Percentiles rank a stretch among this genome's conserved stretches.
Evolutionary conservation across 2,329 filamentous ascomycete genomes (phyloP).

Genomic region (Tympanopsis confertula): DNA sequence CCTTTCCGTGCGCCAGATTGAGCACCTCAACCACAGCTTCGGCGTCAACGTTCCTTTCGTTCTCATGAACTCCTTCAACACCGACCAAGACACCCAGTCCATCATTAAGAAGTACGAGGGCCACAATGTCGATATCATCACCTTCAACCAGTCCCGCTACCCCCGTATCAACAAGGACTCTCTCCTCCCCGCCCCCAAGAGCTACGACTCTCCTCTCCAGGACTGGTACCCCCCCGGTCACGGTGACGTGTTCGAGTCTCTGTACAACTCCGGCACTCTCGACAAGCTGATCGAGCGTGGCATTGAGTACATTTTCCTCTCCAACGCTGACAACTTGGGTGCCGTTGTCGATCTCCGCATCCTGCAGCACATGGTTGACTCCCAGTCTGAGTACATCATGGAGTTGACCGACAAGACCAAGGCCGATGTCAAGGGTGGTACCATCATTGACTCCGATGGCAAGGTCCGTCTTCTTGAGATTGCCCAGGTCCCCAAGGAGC

Average conservation of each 20-base stretch:
- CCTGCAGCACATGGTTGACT: slow-evolving; percentile 98
- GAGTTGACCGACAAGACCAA: slow-evolving; percentile 99
- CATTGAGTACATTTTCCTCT: slow-evolving; percentile 96
- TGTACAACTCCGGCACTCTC: slow-evolving; percentile 97
- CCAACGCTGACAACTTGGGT: slow-evolving; percentile 97
- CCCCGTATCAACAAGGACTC: slow-evolving; percentile 98
- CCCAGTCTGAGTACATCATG: slow-evolving; percentile 97
- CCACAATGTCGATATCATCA: slow-evolving; percentile 98
- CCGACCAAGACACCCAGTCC: slow-evolving; percentile 89
- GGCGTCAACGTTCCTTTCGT: slow-evolving; percentile 94
- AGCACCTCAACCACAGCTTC: slow-evolving; percentile 98
- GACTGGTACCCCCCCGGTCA: slow-evolving; percentile 99
- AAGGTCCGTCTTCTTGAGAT: slow-evolving; percentile 95
- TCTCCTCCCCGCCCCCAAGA: slow-evolving; percentile 87
- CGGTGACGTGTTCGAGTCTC: slow-evolving; percentile 98
- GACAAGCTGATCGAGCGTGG: slow-evolving; percentile 92
- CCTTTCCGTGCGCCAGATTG: slow-evolving; percentile 94
- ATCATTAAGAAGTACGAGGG: slow-evolving; percentile 99
- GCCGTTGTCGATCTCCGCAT: slow-evolving; percentile 96
- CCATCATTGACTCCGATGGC: slow-evolving; percentile 98
- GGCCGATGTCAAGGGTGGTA: slow-evolving; percentile 99
- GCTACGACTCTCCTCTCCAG: slow-evolving; percentile 71
- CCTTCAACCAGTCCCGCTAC: slow-evolving; percentile 99
- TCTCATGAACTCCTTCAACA: slow-evolving; percentile 99
- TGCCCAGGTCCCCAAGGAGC: slow-evolving; percentile 97